phyloP scores from a whole-genome alignment of 805 yeast genomes.

The Komagataella mondaviorum region DNA sequence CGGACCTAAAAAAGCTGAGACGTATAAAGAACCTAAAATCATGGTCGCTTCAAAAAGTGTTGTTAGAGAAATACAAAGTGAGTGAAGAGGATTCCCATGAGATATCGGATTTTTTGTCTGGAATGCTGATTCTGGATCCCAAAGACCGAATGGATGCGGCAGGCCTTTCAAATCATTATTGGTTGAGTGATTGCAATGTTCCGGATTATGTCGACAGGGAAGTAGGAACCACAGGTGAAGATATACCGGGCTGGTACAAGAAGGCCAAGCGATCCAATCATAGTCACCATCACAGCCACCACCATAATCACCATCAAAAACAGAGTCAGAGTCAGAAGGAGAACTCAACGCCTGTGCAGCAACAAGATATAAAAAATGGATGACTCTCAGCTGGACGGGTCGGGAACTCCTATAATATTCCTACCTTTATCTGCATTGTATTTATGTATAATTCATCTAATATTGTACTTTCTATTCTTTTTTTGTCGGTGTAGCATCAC shows the following conservation, averaged over 20 bases:
- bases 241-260: conserved; percentile 81
- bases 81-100: conserved; percentile 53
- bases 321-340: not conserved
- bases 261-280: conserved; percentile 30
- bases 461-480: too few species aligned
- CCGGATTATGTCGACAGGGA: conserved; percentile 69
- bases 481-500: not conserved
- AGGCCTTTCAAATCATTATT: conserved; percentile 79
- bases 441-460: not conserved
- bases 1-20: conserved; percentile 33
- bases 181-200: conserved; percentile 71
- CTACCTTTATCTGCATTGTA: not conserved
- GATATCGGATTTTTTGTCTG: conserved; percentile 63
- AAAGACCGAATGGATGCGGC: conserved; percentile 88
- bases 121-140: conserved; percentile 78
- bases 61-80: conserved; percentile 76
- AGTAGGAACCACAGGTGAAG: conserved; percentile 71
- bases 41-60: conserved; percentile 77
- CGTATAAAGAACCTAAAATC: conserved; percentile 74
- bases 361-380: not conserved
- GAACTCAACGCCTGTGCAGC: not conserved
- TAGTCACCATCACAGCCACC: not conserved
- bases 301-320: not conserved
- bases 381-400: not conserved
- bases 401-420: not conserved